Conservation (phyloP, 441 rosid species). For the Pelargonium fulgidum region DNA sequence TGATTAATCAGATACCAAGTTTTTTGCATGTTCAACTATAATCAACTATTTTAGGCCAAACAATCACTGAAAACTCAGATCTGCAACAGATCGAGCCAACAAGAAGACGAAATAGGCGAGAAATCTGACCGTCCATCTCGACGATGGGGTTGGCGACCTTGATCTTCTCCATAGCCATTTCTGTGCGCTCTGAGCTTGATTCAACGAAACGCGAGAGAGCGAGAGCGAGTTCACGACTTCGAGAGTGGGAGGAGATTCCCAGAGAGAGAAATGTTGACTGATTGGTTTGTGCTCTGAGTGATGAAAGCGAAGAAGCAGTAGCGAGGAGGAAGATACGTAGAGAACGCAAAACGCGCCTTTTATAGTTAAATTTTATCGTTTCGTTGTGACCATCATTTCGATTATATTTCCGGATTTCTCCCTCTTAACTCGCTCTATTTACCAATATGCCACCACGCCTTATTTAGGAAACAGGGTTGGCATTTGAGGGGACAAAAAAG, state of each 20-base stretch:
- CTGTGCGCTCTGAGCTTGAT: background rate
- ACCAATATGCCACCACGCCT: too few species aligned
- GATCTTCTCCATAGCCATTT: conserved; percentile 70
- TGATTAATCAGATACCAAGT: too few species aligned
- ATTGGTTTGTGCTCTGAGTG: background rate
- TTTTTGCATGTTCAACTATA: background rate
- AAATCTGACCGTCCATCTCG: conserved; percentile 79
- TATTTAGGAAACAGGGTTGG: too few species aligned
- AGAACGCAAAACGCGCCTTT: conserved; percentile 1
- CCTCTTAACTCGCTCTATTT: too few species aligned
- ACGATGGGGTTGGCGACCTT: conserved; percentile 75
- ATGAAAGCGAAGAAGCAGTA: background rate
- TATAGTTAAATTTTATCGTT: background rate
- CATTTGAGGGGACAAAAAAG: too few species aligned
- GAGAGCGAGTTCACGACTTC: too few species aligned
- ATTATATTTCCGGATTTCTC: too few species aligned
- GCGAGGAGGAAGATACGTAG: background rate
- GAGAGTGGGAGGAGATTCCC: too few species aligned
- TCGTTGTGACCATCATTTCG: too few species aligned
- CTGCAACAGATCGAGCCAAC: background rate
- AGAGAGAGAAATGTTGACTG: background rate
- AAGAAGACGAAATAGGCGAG: background rate
- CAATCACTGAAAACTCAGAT: background rate
- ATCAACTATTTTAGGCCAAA: background rate
- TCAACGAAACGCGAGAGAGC: too few species aligned